Conservation (phyloP, 2,329 filamentous ascomycete genomes). For the Phialophora macrospora region DNA sequence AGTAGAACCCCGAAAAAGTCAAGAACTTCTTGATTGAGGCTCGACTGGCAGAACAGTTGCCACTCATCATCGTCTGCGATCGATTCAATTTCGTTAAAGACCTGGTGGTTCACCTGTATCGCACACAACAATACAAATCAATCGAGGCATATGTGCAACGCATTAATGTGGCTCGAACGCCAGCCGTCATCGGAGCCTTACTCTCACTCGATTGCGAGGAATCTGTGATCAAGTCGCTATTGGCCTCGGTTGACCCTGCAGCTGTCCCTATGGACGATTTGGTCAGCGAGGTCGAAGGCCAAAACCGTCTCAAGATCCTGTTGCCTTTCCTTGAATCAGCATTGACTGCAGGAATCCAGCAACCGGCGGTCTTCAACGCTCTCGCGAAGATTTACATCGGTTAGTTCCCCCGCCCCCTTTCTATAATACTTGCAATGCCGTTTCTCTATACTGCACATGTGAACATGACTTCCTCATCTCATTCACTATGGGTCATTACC, state of each 20-base stretch:
- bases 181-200: conserved; percentile 88
- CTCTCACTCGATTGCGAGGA: conserved; percentile 98
- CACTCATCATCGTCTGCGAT: conserved; percentile 97
- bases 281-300: conserved; percentile 89
- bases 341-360: conserved; percentile 85
- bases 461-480: too few relatives aligned
- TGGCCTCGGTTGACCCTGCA: conserved; percentile 80
- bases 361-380: conserved; percentile 96
- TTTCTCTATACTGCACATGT: too few relatives aligned
- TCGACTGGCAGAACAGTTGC: conserved; percentile 86
- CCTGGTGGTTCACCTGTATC: conserved; percentile 93
- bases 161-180: conserved; percentile 89
- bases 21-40: conserved; percentile 99
- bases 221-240: conserved; percentile 88
- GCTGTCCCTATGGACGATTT: conserved; percentile 93
- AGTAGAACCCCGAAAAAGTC: conserved; percentile 77
- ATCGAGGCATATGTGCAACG: conserved; percentile 98
- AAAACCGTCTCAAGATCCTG: conserved; percentile 93
- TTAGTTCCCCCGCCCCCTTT: conserved; percentile 2
- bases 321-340: conserved; percentile 95
- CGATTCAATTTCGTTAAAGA: conserved; percentile 99
- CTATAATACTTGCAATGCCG: too few relatives aligned
- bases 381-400: conserved; percentile 96
- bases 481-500: background rate
- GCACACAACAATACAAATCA: conserved; percentile 98